Evolutionary conservation across 148 eudicot species (phyloP).

Genomic region (Silene conica): DNA sequence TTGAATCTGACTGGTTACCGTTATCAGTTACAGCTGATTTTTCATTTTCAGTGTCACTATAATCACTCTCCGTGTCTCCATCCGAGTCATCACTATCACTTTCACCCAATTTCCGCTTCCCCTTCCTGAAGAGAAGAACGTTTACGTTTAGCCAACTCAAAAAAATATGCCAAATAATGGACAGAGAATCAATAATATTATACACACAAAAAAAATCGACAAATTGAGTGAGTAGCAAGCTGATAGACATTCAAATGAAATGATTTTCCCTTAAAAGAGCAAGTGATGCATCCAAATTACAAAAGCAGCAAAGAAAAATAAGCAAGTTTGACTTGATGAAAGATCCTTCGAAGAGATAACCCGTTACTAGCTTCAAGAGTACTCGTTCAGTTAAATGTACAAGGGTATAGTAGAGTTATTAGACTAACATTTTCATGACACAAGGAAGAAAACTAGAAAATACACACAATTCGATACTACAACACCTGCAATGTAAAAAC

Average conservation of each 20-base stretch:
- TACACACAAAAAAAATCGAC: neutral
- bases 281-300: neutral
- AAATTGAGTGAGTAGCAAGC: neutral
- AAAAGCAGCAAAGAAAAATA: neutral
- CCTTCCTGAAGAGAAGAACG: slow-evolving; percentile 54
- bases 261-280: neutral
- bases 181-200: neutral
- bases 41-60: slow-evolving; percentile 46
- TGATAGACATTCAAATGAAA: neutral
- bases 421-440: neutral
- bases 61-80: slow-evolving; percentile 42
- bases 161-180: neutral
- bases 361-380: neutral
- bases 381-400: too few relatives aligned
- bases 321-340: neutral
- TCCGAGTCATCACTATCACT: slow-evolving; percentile 61
- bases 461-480: neutral
- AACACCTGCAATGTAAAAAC: neutral
- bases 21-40: slow-evolving; percentile 52
- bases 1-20: slow-evolving; percentile 49
- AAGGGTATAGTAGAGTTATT: neutral
- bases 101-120: slow-evolving; percentile 70
- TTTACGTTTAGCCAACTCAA: neutral
- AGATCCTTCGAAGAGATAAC: too few relatives aligned
- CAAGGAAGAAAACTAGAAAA: too few relatives aligned